These are phyloP conservation scores for Trichoderma sp. DNA, from an alignment of 2,329 filamentous ascomycete genomes.

Conservation along the genomic window DNA sequence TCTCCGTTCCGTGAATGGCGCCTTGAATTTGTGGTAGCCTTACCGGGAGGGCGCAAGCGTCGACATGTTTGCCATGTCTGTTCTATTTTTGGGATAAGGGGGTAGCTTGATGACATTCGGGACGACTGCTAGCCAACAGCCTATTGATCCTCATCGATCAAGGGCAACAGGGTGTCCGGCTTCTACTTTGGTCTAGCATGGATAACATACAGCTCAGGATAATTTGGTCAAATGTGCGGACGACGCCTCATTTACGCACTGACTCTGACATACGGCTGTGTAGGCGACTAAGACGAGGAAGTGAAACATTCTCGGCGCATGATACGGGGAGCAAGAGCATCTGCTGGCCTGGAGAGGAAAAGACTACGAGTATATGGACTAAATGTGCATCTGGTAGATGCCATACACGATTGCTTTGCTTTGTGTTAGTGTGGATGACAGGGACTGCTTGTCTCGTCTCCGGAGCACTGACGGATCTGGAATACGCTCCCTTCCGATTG, in stretches of 20 bases:
- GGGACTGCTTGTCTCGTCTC: not conserved
- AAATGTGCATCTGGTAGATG: not conserved
- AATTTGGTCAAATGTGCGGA: not conserved
- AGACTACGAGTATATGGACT: not conserved
- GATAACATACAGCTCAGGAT: not conserved
- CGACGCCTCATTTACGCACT: not conserved
- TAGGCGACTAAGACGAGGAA: not conserved
- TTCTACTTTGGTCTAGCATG: not conserved
- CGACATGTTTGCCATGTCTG: not conserved
- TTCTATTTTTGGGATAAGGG: conserved; percentile 17
- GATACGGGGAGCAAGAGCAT: not conserved
- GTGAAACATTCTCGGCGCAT: not conserved
- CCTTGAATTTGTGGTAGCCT: not conserved
- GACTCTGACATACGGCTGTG: not conserved
- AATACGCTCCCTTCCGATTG: not conserved
- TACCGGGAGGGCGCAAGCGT: not conserved
- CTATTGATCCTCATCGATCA: conserved; percentile 16
- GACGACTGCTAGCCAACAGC: not conserved
- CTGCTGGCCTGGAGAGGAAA: not conserved
- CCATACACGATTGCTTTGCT: not conserved
- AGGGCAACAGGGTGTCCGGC: not conserved
- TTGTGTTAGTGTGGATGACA: not conserved
- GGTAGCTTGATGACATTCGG: not conserved
- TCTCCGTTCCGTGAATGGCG: conserved; percentile 13
- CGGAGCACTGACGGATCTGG: conserved; percentile 7